Evolutionary conservation across 1,284 basidiomycete species (phyloP).

Genomic region (Rhodotorula sp.): DNA sequence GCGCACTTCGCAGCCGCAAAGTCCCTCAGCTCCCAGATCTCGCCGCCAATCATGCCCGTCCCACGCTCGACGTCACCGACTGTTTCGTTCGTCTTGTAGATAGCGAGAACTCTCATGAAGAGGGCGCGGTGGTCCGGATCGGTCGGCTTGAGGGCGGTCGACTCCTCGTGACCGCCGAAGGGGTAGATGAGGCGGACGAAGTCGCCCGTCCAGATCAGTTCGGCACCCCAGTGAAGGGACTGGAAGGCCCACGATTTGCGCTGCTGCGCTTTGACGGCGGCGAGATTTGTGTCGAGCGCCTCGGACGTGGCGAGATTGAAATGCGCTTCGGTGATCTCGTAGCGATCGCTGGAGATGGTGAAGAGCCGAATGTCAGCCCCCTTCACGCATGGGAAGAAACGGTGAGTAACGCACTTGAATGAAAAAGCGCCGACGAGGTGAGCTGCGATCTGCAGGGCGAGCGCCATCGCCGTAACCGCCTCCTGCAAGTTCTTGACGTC

Average conservation of each 20-base stretch:
- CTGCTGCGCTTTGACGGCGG: conserved; percentile 5
- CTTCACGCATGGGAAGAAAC: too few relatives aligned
- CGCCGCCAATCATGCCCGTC: conserved; percentile 13
- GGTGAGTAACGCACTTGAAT: conserved; percentile 12
- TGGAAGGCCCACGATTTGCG: conserved; percentile 36
- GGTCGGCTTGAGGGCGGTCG: not conserved
- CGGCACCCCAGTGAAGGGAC: conserved; percentile 38
- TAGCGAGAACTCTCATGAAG: conserved; percentile 17
- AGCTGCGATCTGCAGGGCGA: conserved; percentile 40
- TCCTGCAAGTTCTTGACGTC: conserved; percentile 11
- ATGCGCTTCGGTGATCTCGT: conserved; percentile 13
- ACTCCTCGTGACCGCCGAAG: not conserved
- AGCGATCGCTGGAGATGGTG: conserved; percentile 21
- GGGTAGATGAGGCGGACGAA: conserved; percentile 34
- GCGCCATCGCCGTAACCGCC: conserved; percentile 32
- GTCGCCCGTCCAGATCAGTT: conserved; percentile 41
- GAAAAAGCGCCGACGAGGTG: conserved; percentile 26
- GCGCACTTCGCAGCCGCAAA: not conserved
- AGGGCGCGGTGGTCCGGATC: not conserved
- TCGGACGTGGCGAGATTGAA: not conserved
- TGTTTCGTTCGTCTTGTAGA: conserved; percentile 21
- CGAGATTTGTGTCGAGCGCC: not conserved
- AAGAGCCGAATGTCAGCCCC: rapidly evolving
- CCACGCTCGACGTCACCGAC: not conserved
- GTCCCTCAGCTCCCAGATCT: conserved; percentile 24